Percentiles rank a stretch among this genome's conserved stretches.
These are phyloP conservation scores for Daedaleopsis nitida DNA, from an alignment of 768 basidiomycete genomes.

Conservation along the genomic window DNA sequence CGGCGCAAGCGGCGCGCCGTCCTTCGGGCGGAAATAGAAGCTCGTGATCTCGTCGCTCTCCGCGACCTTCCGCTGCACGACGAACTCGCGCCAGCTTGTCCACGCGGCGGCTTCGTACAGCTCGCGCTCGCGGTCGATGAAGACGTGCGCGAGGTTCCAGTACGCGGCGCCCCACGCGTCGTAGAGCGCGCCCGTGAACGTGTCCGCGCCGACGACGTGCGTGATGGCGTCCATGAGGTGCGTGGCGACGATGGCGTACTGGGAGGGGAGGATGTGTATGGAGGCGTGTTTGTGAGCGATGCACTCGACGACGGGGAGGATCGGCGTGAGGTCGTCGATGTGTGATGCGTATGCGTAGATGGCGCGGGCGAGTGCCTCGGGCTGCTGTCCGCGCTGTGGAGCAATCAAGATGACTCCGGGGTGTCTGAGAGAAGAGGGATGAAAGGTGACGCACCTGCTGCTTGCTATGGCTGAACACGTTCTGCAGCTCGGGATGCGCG, in stretches of 20 bases:
- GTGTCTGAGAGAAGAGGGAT: background rate
- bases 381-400: constrained; percentile 22
- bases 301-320: constrained; percentile 28
- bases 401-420: background rate
- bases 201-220: constrained; percentile 24
- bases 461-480: constrained; percentile 27
- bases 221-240: constrained; percentile 24
- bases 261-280: constrained; percentile 25
- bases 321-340: constrained; percentile 27
- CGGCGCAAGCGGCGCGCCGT: constrained; percentile 18
- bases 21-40: constrained; percentile 27
- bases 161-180: constrained; percentile 28
- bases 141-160: constrained; percentile 28
- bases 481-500: constrained; percentile 21
- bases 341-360: constrained; percentile 24
- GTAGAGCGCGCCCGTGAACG: constrained; percentile 21
- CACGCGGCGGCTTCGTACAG: constrained; percentile 25
- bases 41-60: constrained; percentile 27
- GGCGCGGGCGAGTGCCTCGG: constrained; percentile 23
- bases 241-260: constrained; percentile 27
- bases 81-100: constrained; percentile 26
- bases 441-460: constrained; percentile 17
- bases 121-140: constrained; percentile 25
- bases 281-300: constrained; percentile 29
- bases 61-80: constrained; percentile 19